phyloP scores from a whole-genome alignment of 495 filamentous ascomycete genomes.

The Hypoxylon rickii region DNA sequence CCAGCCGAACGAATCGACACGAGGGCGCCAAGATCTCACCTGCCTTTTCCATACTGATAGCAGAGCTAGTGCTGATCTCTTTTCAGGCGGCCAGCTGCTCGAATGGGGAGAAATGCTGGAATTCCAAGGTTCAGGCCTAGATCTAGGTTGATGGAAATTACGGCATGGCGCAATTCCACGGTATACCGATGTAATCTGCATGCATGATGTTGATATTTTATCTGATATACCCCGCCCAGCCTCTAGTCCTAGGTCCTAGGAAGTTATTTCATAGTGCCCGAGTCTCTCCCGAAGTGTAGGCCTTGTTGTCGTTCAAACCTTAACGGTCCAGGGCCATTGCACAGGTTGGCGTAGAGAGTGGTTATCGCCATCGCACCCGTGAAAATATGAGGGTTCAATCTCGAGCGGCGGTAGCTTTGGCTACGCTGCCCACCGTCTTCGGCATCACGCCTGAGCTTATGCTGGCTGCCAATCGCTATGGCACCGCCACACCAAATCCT shows the following conservation, averaged over 20 bases:
- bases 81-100: constrained; percentile 4
- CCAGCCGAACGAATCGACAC: constrained; percentile 21
- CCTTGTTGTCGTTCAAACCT: constrained; percentile 10
- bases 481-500: constrained; percentile 36
- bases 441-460: constrained; percentile 39
- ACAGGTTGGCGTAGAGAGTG: constrained; percentile 15
- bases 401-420: constrained; percentile 29
- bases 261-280: constrained; percentile 15
- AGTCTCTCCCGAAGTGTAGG: constrained; percentile 2
- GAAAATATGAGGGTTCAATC: constrained; percentile 40
- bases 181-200: constrained; percentile 29
- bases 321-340: constrained; percentile 1
- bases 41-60: constrained; percentile 31
- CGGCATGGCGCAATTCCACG: constrained; percentile 27
- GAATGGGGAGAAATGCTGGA: constrained; percentile 11
- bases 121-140: constrained; percentile 15
- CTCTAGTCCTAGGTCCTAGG: constrained; percentile 2
- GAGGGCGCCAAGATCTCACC: constrained; percentile 29
- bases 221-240: constrained; percentile 24
- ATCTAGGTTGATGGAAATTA: constrained; percentile 23
- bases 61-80: constrained; percentile 20
- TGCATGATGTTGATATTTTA: constrained; percentile 31
- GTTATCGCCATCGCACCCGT: constrained; percentile 1
- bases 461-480: constrained; percentile 39
- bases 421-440: constrained; percentile 32